Evolutionary conservation across 345 rosid genomes (phyloP), one percentile per base, ranked within the genome.

Genomic region (Murraya koenigii): DNA sequence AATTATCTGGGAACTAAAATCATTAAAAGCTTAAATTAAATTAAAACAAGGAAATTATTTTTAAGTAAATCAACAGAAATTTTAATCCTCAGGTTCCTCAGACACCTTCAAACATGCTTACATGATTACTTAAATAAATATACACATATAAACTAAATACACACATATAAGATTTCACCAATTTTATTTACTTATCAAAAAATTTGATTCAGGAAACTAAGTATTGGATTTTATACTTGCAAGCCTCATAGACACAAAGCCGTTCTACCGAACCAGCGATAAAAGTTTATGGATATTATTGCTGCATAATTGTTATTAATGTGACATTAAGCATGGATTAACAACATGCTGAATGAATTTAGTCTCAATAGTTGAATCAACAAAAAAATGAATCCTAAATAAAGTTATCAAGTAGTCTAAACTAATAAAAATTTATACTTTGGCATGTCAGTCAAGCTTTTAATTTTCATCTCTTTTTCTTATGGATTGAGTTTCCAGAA

Each of bases 1-100:
- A 84, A 77, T 91, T 91, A 84, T 95, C 99, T 2, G 99, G 98
- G 69, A 95, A 93, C 99, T 95, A 81, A 0, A 54, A 59, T 26
- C 30, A 64, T 0, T 33, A 75, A 69, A 49, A 41, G 19, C 19
- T 5, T 49, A 13, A 49, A 7, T 7, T n/a, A 38, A 17, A 26
- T 19, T 35, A 20, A 72, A 9, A 1, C 32, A 59, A 6, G 33
- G 35, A 61, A 61, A 13, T 14, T 26, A 20, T 10, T 61, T 26
- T 61, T 26, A 44, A 44, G 44, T 1, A 61, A 23, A 26, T 60
- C 64, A 60, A 60, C 3, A 61, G 19, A 61, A 61, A 26, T 60
- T 14, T 33, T 26, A 60, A 26, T 60, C 19, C 17, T 60, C 7
- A 60, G 20, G 7, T 3, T 4, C 35, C 65, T 13, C 65, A 61